phyloP scores from a whole-genome alignment of 2,329 filamentous ascomycete genomes.

The Fusarium oxysporum region DNA sequence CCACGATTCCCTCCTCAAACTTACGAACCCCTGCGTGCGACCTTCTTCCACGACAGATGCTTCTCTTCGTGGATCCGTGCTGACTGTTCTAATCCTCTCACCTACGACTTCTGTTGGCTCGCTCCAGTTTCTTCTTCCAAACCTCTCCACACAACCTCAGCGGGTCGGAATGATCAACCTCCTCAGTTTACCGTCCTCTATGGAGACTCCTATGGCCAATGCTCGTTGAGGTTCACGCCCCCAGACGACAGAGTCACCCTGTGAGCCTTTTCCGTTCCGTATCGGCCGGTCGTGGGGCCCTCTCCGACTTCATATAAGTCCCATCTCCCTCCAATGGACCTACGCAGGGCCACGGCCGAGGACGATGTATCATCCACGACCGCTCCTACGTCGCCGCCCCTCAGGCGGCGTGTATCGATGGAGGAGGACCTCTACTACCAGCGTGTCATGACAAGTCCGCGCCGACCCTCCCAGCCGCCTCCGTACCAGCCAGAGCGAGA shows the following conservation, averaged over 20 bases:
- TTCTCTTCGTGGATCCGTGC: slow-evolving; percentile 43
- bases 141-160: slow-evolving; percentile 48
- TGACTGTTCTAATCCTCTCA: slow-evolving; percentile 42
- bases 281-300: slow-evolving; percentile 38
- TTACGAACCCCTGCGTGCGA: slow-evolving; percentile 39
- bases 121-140: slow-evolving; percentile 38
- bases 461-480: slow-evolving; percentile 61
- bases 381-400: slow-evolving; percentile 51
- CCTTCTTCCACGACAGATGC: slow-evolving; percentile 37
- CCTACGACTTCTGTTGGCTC: slow-evolving; percentile 42
- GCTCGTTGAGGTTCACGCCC: slow-evolving; percentile 46
- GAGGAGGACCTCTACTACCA: slow-evolving; percentile 67
- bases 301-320: slow-evolving; percentile 43
- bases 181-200: slow-evolving; percentile 48
- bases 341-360: slow-evolving; percentile 44
- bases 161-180: slow-evolving; percentile 54
- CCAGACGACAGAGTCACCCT: slow-evolving; percentile 37
- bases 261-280: slow-evolving; percentile 37
- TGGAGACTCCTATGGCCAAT: slow-evolving; percentile 49
- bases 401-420: slow-evolving; percentile 63
- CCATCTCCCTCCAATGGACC: slow-evolving; percentile 50
- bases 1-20: slow-evolving; percentile 35
- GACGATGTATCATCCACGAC: slow-evolving; percentile 51
- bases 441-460: slow-evolving; percentile 61
- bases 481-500: slow-evolving; percentile 54